Percentiles rank a stretch among this genome's conserved stretches.
Conservation (phyloP, 371 early-diverging fungal genomes). For the Dentiscutata heterogama region DNA sequence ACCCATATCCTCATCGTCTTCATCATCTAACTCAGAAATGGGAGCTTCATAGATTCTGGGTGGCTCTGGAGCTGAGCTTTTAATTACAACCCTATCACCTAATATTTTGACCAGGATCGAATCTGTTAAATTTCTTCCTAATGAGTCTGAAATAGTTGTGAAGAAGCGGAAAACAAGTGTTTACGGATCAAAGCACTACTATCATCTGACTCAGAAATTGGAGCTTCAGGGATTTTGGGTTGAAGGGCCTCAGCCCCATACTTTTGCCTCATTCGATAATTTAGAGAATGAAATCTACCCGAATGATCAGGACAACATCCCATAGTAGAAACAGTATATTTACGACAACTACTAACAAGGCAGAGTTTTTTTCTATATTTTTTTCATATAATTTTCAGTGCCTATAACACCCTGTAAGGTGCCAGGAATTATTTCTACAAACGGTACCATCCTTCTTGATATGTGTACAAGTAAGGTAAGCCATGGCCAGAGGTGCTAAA, state of each 20-base stretch:
- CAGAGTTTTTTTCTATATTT: no score
- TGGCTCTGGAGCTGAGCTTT: neutral
- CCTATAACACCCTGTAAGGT: no score
- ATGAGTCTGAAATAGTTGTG: no score
- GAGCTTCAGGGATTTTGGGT: constrained; percentile 15
- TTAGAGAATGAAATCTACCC: neutral
- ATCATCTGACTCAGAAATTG: constrained; percentile 17
- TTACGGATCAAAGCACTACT: neutral
- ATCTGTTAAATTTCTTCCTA: no score
- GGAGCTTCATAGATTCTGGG: constrained; percentile 31
- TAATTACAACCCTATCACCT: no score
- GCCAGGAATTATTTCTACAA: no score
- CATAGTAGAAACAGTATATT: neutral
- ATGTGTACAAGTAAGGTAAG: no score
- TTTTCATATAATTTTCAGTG: no score
- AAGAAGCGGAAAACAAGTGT: neutral
- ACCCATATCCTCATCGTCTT: neutral
- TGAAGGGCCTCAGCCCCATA: neutral
- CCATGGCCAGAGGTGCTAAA: neutral
- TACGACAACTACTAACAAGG: neutral
- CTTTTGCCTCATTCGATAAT: no score
- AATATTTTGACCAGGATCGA: no score
- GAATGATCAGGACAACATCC: constrained; percentile 16
- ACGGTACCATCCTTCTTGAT: no score
- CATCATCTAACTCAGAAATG: constrained; percentile 22